These are phyloP conservation scores for Tulasnella sp. DNA, from an alignment of 768 basidiomycete genomes.

Conservation along the genomic window DNA sequence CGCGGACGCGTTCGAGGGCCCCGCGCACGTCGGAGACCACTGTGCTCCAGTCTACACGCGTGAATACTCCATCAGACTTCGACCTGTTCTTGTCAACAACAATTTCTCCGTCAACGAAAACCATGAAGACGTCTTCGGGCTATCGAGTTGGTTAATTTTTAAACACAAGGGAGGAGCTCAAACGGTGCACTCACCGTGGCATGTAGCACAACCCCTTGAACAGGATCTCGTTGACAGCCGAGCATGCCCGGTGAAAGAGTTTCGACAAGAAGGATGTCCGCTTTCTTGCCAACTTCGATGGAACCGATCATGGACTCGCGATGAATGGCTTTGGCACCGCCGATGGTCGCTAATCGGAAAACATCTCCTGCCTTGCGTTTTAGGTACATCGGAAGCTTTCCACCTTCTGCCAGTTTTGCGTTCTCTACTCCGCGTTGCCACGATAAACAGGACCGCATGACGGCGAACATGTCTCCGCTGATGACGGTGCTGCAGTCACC, in stretches of 20 bases:
- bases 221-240: constrained; percentile 5
- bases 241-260: constrained; percentile 7
- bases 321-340: constrained; percentile 15
- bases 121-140: constrained; percentile 2
- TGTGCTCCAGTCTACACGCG: constrained; percentile 6
- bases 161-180: neutral
- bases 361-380: constrained; percentile 10
- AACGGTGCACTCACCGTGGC: constrained; percentile 1
- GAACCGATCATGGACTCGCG: constrained; percentile 15
- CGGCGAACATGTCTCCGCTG: constrained; percentile 13
- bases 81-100: constrained; percentile 6
- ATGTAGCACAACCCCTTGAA: constrained; percentile 13
- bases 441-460: constrained; percentile 8
- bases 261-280: constrained; percentile 13
- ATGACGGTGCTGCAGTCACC: constrained; percentile 7
- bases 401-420: neutral
- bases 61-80: constrained; percentile 3
- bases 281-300: constrained; percentile 17
- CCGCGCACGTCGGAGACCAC: constrained; percentile 1
- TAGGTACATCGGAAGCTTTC: constrained; percentile 5
- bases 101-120: constrained; percentile 10
- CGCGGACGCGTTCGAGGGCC: neutral
- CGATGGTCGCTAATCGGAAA: constrained; percentile 16
- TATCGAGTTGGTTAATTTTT: neutral
- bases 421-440: constrained; percentile 8